A percentile compares a stretch with the other conserved stretches of the same genome.
phyloP scores from a whole-genome alignment of 352 stramenopile genomes.

The Globisporangium canariense region DNA sequence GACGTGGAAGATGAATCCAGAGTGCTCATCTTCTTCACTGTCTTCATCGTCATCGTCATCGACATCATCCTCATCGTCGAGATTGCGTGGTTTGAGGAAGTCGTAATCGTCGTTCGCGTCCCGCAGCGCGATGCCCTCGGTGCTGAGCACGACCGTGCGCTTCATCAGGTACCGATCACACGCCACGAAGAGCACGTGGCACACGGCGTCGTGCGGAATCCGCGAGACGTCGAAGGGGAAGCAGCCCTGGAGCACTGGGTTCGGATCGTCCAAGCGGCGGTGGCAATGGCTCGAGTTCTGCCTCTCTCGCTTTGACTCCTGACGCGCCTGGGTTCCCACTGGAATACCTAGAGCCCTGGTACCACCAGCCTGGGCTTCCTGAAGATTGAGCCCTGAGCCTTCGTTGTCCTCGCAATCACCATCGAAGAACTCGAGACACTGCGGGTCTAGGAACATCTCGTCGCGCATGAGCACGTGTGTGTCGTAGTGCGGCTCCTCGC shows the following conservation, averaged over 20 bases:
- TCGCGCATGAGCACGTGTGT: constrained; percentile 37
- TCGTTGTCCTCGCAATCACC: not conserved
- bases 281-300: not conserved
- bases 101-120: constrained; percentile 21
- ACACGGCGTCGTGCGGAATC: constrained; percentile 41
- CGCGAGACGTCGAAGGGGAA: constrained; percentile 42
- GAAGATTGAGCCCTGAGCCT: not conserved
- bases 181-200: constrained; percentile 56
- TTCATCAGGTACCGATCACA: constrained; percentile 55
- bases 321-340: not conserved
- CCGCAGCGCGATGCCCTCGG: constrained; percentile 41
- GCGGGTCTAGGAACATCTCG: constrained; percentile 32
- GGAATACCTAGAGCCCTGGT: not conserved
- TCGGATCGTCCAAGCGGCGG: constrained; percentile 22
- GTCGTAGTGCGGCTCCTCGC: constrained; percentile 54
- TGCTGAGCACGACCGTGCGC: constrained; percentile 54
- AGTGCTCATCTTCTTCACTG: constrained; percentile 21
- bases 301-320: not conserved
- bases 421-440: constrained; percentile 13
- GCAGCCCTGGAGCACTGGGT: constrained; percentile 29
- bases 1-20: constrained; percentile 45
- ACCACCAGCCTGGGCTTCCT: constrained; percentile 12
- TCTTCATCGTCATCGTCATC: constrained; percentile 28
- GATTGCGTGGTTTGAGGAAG: constrained; percentile 20
- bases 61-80: constrained; percentile 12